Percentiles rank a stretch among this genome's conserved stretches.
These are phyloP conservation scores for Microthyrium microscopicum DNA, from an alignment of 2,329 filamentous ascomycete genomes.

Conservation along the genomic window DNA sequence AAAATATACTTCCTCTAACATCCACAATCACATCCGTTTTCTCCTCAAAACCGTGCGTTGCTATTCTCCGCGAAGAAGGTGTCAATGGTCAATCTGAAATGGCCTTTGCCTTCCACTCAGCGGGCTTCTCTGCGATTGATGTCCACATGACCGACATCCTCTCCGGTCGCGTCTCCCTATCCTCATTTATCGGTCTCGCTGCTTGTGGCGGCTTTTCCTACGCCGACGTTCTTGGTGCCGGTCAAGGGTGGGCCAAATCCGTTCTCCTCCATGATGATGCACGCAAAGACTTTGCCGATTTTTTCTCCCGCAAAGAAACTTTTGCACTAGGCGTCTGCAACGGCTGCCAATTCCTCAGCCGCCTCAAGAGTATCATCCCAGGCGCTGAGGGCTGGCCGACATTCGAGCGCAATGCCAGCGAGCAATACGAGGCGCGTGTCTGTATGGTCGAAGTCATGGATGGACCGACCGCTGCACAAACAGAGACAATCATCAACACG, in stretches of 20 bases:
- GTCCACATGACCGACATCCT: conserved; percentile 93
- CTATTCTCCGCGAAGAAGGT: conserved; percentile 87
- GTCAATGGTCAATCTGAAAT: conserved; percentile 95
- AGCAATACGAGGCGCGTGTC: conserved; percentile 81
- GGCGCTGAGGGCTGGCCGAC: conserved; percentile 70
- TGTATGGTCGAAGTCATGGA: conserved; percentile 71
- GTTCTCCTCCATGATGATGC: conserved; percentile 68
- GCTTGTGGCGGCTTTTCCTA: conserved; percentile 97
- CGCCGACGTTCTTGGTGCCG: conserved; percentile 82
- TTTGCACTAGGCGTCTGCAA: conserved; percentile 94
- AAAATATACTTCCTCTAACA: conserved; percentile 56
- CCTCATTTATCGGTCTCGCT: conserved; percentile 72
- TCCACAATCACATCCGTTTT: conserved; percentile 45
- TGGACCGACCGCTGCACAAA: conserved; percentile 26
- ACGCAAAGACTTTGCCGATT: conserved; percentile 60
- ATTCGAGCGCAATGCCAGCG: conserved; percentile 68
- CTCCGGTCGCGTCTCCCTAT: conserved; percentile 59
- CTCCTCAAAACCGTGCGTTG: conserved; percentile 55
- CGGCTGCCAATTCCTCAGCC: conserved; percentile 85
- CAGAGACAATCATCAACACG: too few relatives aligned
- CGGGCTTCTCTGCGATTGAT: conserved; percentile 82
- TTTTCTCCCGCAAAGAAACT: conserved; percentile 78
- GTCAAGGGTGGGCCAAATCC: conserved; percentile 88
- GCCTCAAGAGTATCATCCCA: conserved; percentile 69
- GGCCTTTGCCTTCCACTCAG: conserved; percentile 85